These are phyloP conservation scores for Salix udensis DNA, from an alignment of 345 rosid species.

Conservation along the genomic window DNA sequence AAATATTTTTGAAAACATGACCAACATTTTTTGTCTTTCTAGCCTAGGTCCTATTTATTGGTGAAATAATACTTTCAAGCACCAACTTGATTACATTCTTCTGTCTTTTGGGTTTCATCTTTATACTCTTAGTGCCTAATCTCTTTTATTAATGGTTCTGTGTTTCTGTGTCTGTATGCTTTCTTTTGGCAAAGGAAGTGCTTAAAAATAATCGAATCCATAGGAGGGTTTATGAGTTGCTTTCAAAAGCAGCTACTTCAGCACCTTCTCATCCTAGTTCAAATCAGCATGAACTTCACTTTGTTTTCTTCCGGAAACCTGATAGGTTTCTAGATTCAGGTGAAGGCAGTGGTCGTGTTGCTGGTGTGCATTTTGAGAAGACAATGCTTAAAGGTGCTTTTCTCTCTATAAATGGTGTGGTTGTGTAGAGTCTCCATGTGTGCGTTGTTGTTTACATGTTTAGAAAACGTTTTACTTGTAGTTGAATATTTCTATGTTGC, in stretches of 20 bases:
- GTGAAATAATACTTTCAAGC: background rate
- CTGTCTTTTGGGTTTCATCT: background rate
- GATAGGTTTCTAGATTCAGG: slow-evolving; percentile 58
- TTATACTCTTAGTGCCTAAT: background rate
- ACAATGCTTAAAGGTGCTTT: slow-evolving; percentile 63
- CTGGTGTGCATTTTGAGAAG: slow-evolving; percentile 73
- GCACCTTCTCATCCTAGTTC: slow-evolving; percentile 38
- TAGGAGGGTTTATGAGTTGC: slow-evolving; percentile 67
- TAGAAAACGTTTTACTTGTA: background rate
- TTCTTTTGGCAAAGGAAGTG: slow-evolving; percentile 57
- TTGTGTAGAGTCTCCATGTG: background rate
- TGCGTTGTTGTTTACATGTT: background rate
- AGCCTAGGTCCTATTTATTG: background rate
- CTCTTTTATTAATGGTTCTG: background rate
- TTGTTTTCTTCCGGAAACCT: slow-evolving; percentile 82
- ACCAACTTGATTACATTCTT: background rate
- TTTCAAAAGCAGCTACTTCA: slow-evolving; percentile 56
- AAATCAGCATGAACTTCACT: slow-evolving; percentile 71
- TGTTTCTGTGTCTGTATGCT: background rate
- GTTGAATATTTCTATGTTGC: slow-evolving; percentile 3
- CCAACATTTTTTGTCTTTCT: background rate
- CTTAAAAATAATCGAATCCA: slow-evolving; percentile 59
- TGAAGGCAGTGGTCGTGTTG: slow-evolving; percentile 55
- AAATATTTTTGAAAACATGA: too few species aligned
- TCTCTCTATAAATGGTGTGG: background rate